These are phyloP conservation scores for Metarhizium guizhouense DNA, from an alignment of 2,329 filamentous ascomycete genomes.

Conservation along the genomic window DNA sequence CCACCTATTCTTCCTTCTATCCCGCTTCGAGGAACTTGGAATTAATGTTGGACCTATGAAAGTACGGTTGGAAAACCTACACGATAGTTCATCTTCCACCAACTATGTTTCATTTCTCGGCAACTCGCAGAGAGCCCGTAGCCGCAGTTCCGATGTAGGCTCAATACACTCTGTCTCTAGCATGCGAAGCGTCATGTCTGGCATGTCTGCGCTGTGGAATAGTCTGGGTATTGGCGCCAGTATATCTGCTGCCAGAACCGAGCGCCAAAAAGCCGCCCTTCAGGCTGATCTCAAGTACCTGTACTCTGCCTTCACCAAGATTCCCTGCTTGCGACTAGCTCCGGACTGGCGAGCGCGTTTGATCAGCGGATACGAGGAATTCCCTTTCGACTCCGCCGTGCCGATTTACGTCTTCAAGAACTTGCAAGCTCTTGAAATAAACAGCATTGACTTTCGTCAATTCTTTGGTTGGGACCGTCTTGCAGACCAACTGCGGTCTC, in stretches of 20 bases:
- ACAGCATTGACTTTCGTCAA: conserved; percentile 90
- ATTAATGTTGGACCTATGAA: conserved; percentile 95
- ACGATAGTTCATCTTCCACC: conserved; percentile 74
- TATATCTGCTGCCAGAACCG: conserved; percentile 71
- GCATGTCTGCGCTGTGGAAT: conserved; percentile 89
- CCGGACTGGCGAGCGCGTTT: conserved; percentile 89
- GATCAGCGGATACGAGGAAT: conserved; percentile 92
- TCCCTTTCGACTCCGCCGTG: conserved; percentile 94
- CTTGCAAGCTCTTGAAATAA: conserved; percentile 84
- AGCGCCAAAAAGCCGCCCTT: conserved; percentile 79
- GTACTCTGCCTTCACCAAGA: conserved; percentile 97
- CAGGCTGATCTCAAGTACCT: conserved; percentile 89
- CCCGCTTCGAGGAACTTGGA: conserved; percentile 84
- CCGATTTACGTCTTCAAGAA: conserved; percentile 98
- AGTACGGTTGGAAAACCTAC: conserved; percentile 86
- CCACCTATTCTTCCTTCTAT: conserved; percentile 93
- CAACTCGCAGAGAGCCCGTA: conserved; percentile 66
- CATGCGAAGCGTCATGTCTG: conserved; percentile 93
- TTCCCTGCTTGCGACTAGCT: conserved; percentile 79
- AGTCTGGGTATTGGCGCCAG: conserved; percentile 75
- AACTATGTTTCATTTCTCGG: conserved; percentile 96
- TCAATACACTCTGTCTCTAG: conserved; percentile 95
- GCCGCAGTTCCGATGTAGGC: conserved; percentile 71
- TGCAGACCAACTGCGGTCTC: conserved; percentile 81
- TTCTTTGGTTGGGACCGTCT: conserved; percentile 96